phyloP scores from a whole-genome alignment of 306 rosid genomes.

The Quercus agrifolia region DNA sequence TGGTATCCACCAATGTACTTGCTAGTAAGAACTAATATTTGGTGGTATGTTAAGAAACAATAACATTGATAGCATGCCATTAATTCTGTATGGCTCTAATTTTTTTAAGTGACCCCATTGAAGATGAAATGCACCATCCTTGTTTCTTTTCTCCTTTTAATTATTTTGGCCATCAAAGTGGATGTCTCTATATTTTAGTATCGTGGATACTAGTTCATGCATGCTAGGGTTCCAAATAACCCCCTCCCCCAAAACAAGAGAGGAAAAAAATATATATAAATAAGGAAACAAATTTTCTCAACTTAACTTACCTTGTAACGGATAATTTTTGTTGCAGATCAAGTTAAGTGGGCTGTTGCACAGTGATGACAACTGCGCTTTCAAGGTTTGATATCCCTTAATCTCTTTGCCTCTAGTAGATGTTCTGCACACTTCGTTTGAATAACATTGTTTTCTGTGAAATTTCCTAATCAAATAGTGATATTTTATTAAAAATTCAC shows the following conservation, averaged over 20 bases:
- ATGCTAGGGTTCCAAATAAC: background rate
- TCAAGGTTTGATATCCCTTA: constrained; percentile 54
- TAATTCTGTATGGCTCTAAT: background rate
- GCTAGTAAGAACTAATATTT: background rate
- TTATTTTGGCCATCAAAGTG: no score
- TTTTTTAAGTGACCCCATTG: background rate
- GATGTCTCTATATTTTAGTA: background rate
- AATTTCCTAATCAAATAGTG: background rate
- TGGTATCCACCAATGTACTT: background rate
- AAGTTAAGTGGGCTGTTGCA: constrained; percentile 83
- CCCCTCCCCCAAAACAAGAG: background rate
- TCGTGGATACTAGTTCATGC: background rate
- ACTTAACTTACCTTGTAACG: background rate
- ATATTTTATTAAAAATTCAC: no score
- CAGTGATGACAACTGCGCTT: constrained; percentile 68
- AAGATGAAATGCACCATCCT: background rate
- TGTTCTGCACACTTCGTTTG: background rate
- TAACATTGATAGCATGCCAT: background rate
- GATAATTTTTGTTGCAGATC: constrained; percentile 48
- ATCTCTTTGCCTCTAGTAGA: background rate
- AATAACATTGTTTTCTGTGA: background rate
- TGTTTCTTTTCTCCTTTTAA: background rate
- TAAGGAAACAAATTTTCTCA: background rate
- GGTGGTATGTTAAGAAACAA: background rate
- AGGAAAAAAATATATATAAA: no score